phyloP scores from a whole-genome alignment of 2,329 filamentous ascomycete genomes.

The Penicillium aurantiogriseum region DNA sequence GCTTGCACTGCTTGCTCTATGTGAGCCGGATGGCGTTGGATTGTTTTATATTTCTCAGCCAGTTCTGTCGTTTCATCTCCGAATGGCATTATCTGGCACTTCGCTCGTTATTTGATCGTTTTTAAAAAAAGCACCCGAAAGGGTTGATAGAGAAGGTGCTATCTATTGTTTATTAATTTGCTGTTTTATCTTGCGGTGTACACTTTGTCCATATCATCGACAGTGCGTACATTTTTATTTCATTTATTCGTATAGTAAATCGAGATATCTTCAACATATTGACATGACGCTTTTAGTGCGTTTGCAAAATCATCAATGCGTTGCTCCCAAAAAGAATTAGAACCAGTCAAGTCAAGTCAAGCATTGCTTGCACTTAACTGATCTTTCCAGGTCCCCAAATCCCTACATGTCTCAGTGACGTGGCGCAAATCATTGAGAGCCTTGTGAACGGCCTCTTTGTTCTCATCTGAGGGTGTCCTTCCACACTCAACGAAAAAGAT shows the following conservation, averaged over 20 bases:
- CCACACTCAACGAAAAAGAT: conserved; percentile 92
- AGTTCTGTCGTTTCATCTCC: conserved; percentile 12
- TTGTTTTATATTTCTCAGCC: conserved; percentile 16
- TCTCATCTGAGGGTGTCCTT: conserved; percentile 44
- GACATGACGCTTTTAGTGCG: not conserved
- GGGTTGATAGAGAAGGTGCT: conserved; percentile 10
- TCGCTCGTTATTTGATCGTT: conserved; percentile 21
- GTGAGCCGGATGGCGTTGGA: conserved; percentile 10
- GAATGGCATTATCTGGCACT: conserved; percentile 13
- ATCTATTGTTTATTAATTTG: not conserved
- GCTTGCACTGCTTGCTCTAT: conserved; percentile 13
- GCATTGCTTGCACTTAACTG: conserved; percentile 20
- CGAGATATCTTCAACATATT: not conserved
- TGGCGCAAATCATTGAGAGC: conserved; percentile 35
- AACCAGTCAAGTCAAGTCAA: not conserved
- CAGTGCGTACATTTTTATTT: not conserved
- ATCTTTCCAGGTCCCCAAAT: conserved; percentile 45
- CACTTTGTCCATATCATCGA: not conserved
- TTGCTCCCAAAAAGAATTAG: not conserved
- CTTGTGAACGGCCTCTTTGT: conserved; percentile 29
- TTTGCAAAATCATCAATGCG: not conserved
- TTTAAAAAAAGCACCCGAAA: conserved; percentile 13
- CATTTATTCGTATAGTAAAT: not conserved
- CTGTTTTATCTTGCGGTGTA: not conserved
- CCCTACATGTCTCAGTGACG: conserved; percentile 41